A percentile compares a stretch with the other conserved stretches of the same genome.
These are phyloP conservation scores for Aspergillus haitiensis DNA, from an alignment of 495 filamentous ascomycete genomes.

Conservation along the genomic window DNA sequence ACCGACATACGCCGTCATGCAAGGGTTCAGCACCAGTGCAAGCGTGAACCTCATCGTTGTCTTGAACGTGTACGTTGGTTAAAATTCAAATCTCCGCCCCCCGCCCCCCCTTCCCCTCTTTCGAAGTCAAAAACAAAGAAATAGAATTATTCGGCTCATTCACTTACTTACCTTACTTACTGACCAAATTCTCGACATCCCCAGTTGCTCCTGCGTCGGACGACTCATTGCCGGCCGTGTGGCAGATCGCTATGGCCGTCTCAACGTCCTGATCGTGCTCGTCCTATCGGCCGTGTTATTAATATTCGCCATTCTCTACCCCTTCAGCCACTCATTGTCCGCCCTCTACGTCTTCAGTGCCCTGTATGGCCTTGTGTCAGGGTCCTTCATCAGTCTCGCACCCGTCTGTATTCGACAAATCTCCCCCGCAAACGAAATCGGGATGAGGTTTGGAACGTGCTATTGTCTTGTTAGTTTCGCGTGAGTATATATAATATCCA, in stretches of 20 bases:
- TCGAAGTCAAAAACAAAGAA: too few relatives aligned
- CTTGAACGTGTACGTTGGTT: constrained; percentile 38
- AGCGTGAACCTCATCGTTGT: constrained; percentile 39
- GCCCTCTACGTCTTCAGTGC: constrained; percentile 58
- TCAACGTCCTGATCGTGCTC: constrained; percentile 52
- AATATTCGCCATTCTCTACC: constrained; percentile 59
- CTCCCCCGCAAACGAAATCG: constrained; percentile 62
- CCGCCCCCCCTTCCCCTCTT: too few relatives aligned
- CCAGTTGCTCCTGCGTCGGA: constrained; percentile 50
- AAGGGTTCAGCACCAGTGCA: constrained; percentile 36
- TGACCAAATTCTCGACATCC: not conserved
- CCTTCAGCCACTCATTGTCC: constrained; percentile 50
- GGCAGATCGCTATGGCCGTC: constrained; percentile 69
- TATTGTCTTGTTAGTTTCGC: constrained; percentile 67
- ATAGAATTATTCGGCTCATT: not conserved
- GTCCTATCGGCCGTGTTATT: constrained; percentile 49
- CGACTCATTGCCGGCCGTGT: constrained; percentile 68
- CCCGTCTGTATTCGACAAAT: constrained; percentile 64
- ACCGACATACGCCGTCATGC: constrained; percentile 49
- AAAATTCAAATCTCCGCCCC: too few relatives aligned
- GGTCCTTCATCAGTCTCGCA: constrained; percentile 60
- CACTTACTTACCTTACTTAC: not conserved
- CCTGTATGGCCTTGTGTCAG: constrained; percentile 61
- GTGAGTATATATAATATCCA: too few relatives aligned
- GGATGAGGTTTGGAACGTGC: constrained; percentile 64